Evolutionary conservation across 805 yeast genomes (phyloP).

Genomic region (Starmerella apis): DNA sequence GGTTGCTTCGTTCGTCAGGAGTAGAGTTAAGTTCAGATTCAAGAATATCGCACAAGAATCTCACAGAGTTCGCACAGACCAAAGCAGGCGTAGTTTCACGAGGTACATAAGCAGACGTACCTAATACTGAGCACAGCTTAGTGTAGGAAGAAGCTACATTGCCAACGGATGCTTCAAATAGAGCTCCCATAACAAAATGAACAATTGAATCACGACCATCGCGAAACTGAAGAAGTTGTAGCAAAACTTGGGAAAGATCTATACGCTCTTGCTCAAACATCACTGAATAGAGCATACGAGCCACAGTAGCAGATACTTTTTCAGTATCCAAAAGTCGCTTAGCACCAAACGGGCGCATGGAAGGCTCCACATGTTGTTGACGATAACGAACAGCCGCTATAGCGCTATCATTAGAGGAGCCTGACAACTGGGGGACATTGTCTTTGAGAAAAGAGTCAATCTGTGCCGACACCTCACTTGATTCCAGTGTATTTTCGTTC

Average conservation of each 20-base stretch:
- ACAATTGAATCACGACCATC: background rate
- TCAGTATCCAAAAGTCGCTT: background rate
- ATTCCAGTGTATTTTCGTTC: background rate
- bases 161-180: background rate
- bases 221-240: background rate
- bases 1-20: background rate
- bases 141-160: background rate
- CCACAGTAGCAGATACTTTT: background rate
- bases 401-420: background rate
- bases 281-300: background rate
- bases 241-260: background rate
- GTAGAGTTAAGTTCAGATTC: background rate
- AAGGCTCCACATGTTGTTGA: background rate
- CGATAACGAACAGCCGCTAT: background rate
- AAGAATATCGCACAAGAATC: background rate
- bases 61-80: slow-evolving; percentile 1
- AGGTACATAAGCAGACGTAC: background rate
- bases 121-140: background rate
- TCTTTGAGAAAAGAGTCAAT: background rate
- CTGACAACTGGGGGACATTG: background rate
- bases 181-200: background rate
- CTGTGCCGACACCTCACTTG: background rate
- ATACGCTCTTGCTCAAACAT: background rate
- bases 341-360: background rate
- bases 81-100: slow-evolving; percentile 4